Evolutionary conservation across 768 basidiomycete species (phyloP), one percentile per base, ranked within the genome.

Genomic region (Sporobolomyces pararoseus): DNA sequence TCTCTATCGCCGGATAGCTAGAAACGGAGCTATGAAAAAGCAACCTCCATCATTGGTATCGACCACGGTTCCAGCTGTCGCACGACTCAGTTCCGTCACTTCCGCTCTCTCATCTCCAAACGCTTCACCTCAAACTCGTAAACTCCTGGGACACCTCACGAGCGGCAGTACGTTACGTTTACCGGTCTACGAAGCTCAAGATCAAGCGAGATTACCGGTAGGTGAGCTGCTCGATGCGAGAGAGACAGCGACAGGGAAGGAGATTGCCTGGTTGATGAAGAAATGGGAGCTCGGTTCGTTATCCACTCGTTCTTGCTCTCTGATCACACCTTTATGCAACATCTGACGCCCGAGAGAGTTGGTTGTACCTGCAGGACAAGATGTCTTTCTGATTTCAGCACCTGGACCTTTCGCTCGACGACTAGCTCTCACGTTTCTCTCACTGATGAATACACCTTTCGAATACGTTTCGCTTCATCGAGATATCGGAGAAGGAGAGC

Each of bases 391-490:
- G 32, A 27, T 73, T 12, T 61, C 63, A 9, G 25, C 63, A 0
- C 67, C 71, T 10, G 66, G 67, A 1, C 63, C 63, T 4, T 73
- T 42, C 60, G 59, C 71, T 0, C 63, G 71, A 19, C 51, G 71
- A 2, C 66, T 73, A 49, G 71, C 71, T 7, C 64, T 65, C 31
- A 73, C 71, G 0, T 73, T 68, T 55, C 63, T 65, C 21, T 25
- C 37, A 7, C 63, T 68, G 14, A 32, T 73, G 32, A 68, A 73
- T 39, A 54, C 34, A 35, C 67, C 66, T 2, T 68, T 57, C 53
- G 67, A 73, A 60, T 23, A 65, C 54, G 66, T 68, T 42, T 49
- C 59, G 1, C 71, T 73, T 0, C 71, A 73, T 32, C 63, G 64
- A 9, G 71, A 73, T 37, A 55, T 66, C 19, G 59, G 67, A 29